Conservation (phyloP, 331 rosid species). For the Ulmus americana region DNA sequence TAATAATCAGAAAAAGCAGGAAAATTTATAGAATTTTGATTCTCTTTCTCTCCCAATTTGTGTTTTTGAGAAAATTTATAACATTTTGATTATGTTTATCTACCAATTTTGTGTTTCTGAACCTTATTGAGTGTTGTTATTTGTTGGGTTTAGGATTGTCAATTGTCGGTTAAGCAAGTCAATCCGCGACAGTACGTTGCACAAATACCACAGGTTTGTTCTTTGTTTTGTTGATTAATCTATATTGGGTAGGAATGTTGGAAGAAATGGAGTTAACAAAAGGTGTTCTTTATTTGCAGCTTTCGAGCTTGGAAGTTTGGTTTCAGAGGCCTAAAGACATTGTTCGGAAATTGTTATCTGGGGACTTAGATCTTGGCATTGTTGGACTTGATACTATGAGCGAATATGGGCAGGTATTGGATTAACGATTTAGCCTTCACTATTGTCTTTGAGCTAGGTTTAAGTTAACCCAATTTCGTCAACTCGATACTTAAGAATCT, state of each 20-base stretch:
- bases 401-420: slow-evolving; percentile 68
- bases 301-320: slow-evolving; percentile 84
- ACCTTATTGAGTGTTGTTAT: not conserved
- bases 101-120: not conserved
- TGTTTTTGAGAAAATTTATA: not conserved
- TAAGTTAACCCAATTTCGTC: too few relatives aligned
- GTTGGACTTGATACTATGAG: slow-evolving; percentile 75
- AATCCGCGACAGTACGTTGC: slow-evolving; percentile 92
- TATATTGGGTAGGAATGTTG: too few relatives aligned
- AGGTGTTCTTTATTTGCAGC: slow-evolving; percentile 34
- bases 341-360: slow-evolving; percentile 70
- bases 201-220: slow-evolving; percentile 60
- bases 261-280: not conserved
- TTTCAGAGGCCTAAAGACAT: slow-evolving; percentile 89
- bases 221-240: too few relatives aligned
- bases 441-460: too few relatives aligned
- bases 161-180: slow-evolving; percentile 75
- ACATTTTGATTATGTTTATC: not conserved
- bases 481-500: not conserved
- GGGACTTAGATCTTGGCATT: slow-evolving; percentile 90
- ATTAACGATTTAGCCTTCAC: too few relatives aligned
- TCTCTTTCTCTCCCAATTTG: not conserved
- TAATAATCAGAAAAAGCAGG: too few relatives aligned
- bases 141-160: slow-evolving; percentile 51
- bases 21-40: not conserved